Percentiles rank a stretch among this genome's conserved stretches.
Evolutionary conservation across 2,329 filamentous ascomycete species (phyloP).

Genomic region (Diaporthe ilicicola): DNA sequence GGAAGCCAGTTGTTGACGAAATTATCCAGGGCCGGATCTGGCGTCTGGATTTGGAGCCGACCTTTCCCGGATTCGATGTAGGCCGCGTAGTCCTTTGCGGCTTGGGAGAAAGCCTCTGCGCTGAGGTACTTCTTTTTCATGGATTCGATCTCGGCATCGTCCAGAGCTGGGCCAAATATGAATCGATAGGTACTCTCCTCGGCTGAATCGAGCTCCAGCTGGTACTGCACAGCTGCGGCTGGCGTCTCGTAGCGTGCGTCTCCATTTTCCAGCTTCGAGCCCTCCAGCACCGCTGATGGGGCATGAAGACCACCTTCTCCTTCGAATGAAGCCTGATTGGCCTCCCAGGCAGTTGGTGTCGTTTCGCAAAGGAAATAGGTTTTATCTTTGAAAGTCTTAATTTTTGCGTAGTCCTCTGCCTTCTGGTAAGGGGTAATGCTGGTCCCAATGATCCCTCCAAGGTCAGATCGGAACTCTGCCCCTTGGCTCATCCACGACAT

Average conservation of each 20-base stretch:
- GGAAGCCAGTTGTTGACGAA: conserved; percentile 68
- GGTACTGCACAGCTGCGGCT: conserved; percentile 62
- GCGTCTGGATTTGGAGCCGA: conserved; percentile 61
- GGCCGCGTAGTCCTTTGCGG: conserved; percentile 54
- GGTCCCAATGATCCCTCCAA: conserved; percentile 59
- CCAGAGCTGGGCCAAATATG: conserved; percentile 62
- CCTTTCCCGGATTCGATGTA: conserved; percentile 61
- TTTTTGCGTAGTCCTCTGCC: conserved; percentile 64
- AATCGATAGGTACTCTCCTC: conserved; percentile 59
- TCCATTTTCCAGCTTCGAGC: conserved; percentile 49
- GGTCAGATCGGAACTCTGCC: conserved; percentile 57
- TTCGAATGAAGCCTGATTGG: conserved; percentile 60
- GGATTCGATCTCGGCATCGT: conserved; percentile 56
- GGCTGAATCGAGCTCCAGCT: conserved; percentile 48
- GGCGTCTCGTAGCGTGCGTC: conserved; percentile 66
- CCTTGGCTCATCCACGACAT: conserved; percentile 71
- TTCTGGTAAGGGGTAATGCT: conserved; percentile 66
- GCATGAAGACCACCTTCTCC: conserved; percentile 64
- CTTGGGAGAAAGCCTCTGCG: conserved; percentile 55
- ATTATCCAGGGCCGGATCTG: conserved; percentile 63
- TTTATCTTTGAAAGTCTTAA: conserved; percentile 64
- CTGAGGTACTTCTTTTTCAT: conserved; percentile 59
- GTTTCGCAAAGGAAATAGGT: conserved; percentile 65
- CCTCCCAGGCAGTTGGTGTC: conserved; percentile 60
- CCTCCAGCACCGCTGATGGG: conserved; percentile 53